Percentiles rank a stretch among this genome's conserved stretches.
Conservation (phyloP, 2,329 filamentous ascomycete species). For the Cryphonectria radicalis region DNA sequence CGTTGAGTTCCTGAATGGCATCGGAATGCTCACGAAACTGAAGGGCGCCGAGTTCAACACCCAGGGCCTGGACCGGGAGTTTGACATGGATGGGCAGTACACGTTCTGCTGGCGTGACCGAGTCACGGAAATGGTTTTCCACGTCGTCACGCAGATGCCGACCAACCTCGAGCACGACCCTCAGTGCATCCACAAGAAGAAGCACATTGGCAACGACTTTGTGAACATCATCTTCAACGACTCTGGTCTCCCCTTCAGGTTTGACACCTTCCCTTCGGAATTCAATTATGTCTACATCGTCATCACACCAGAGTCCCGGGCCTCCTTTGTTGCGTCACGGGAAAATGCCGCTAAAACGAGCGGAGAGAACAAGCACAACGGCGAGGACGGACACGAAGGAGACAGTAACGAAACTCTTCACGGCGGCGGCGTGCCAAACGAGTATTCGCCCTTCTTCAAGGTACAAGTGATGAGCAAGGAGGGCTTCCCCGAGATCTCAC, state of each 20-base stretch:
- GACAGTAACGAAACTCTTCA: not conserved
- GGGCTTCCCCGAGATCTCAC: slow-evolving; percentile 89
- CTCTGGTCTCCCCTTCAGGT: slow-evolving; percentile 85
- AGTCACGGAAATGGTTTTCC: slow-evolving; percentile 93
- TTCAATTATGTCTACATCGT: slow-evolving; percentile 99
- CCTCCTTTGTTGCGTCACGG: slow-evolving; percentile 72
- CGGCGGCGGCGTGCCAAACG: slow-evolving; percentile 2
- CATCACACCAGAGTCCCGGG: slow-evolving; percentile 83
- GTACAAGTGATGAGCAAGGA: slow-evolving; percentile 88
- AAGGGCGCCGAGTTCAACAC: slow-evolving; percentile 89
- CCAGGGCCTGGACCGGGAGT: slow-evolving; percentile 81
- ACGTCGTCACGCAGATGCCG: slow-evolving; percentile 97
- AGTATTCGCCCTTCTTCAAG: slow-evolving; percentile 70
- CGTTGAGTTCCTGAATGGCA: slow-evolving; percentile 77
- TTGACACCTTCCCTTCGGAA: slow-evolving; percentile 89
- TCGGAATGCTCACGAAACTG: slow-evolving; percentile 81
- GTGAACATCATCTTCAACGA: slow-evolving; percentile 99
- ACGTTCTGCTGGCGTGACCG: slow-evolving; percentile 94
- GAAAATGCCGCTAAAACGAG: slow-evolving; percentile 45
- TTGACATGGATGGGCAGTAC: slow-evolving; percentile 81
- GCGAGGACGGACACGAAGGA: not conserved
- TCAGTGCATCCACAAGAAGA: slow-evolving; percentile 82
- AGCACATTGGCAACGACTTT: slow-evolving; percentile 95
- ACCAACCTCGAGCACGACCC: slow-evolving; percentile 79
- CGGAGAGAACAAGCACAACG: slow-evolving; percentile 41